Evolutionary conservation across 2,329 filamentous ascomycete species (phyloP), one percentile per base, ranked within the genome.

Genomic region (Penicillium glabrum): DNA sequence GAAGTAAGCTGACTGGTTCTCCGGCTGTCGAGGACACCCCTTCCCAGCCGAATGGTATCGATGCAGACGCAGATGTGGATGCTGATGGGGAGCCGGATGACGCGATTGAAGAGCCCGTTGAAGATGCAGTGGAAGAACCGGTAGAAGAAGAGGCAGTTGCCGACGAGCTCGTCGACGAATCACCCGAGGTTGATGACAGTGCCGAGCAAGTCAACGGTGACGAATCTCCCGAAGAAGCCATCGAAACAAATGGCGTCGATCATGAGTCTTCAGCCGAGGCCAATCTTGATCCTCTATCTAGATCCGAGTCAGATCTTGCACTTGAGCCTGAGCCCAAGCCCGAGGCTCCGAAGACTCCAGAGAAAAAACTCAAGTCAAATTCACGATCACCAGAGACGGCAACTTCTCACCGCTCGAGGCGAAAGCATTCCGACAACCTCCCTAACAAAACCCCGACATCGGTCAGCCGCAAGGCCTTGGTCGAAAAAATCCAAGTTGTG

Each of bases 1-100:
- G 75, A 7, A 76, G 74, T 52, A 69, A 64, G 31, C 52, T 68
- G 45, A 63, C 63, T 39, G 72, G 70, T 19, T 71, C 69, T 1
- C 68, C 70, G 29, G 63, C 63, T 33, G 59, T 63, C 7, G 69
- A 70, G n/a, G 61, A 64, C 8, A 53, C 61, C 19, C 61, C 61
- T 13, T 55, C 45, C 3, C 61, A 69, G 11, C 58, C 50, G 6
- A 72, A 72, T 54, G 68, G 66, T 2, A 16, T 69, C 31, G 67
- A 64, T 24, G 48, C 24, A 1, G 61, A 64, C 4, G 61, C 61
- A 35, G 58, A 61, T 45, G 58, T 55, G 11, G 41, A 41, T 14
- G 39, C 19, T 14, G 39, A 41, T 23, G 39, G 19, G 5, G 39
- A 41, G 39, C 39, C 39, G 19, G 39, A 41, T 14, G 39, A 41